phyloP scores from a whole-genome alignment of 106 monocot genomes.

The Narthecium ossifragum region DNA sequence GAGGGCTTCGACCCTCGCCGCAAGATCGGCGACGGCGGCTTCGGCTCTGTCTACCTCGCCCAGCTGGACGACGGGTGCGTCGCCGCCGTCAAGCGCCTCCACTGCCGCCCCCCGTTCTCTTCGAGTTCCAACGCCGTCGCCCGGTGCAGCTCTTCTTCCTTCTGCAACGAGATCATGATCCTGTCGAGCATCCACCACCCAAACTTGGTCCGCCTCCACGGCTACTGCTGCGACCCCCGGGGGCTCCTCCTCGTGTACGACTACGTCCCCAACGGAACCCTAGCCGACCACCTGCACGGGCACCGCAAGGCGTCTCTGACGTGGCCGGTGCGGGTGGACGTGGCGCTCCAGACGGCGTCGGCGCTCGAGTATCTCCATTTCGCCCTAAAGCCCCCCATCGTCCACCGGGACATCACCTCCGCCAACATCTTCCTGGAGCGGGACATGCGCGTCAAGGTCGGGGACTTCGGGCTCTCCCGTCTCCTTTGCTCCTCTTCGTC shows the following conservation, averaged over 20 bases:
- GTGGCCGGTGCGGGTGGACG: constrained; percentile 39
- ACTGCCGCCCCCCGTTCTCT: constrained; percentile 20
- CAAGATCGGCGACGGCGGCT: constrained; percentile 83
- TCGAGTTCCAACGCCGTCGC: neutral
- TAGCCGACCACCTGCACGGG: constrained; percentile 67
- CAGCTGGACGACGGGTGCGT: constrained; percentile 43
- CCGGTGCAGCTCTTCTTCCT: constrained; percentile 36
- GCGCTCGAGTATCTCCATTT: constrained; percentile 75
- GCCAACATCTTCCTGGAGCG: constrained; percentile 69
- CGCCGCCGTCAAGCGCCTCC: constrained; percentile 69
- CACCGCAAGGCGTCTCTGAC: constrained; percentile 15
- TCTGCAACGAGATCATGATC: constrained; percentile 84
- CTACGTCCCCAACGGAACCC: constrained; percentile 80
- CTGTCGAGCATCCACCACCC: constrained; percentile 74
- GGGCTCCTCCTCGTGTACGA: constrained; percentile 73
- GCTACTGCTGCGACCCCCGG: constrained; percentile 73
- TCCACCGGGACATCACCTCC: constrained; percentile 80
- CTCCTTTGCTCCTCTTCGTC: constrained; percentile 29
- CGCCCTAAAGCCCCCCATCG: constrained; percentile 63
- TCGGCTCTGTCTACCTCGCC: constrained; percentile 68
- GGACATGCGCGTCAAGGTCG: constrained; percentile 66
- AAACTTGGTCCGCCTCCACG: constrained; percentile 75
- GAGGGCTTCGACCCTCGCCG: constrained; percentile 46
- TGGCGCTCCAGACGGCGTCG: constrained; percentile 53
- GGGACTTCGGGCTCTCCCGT: constrained; percentile 67